phyloP scores from a whole-genome alignment of 2,329 filamentous ascomycete species.

The Fusarium sp. region DNA sequence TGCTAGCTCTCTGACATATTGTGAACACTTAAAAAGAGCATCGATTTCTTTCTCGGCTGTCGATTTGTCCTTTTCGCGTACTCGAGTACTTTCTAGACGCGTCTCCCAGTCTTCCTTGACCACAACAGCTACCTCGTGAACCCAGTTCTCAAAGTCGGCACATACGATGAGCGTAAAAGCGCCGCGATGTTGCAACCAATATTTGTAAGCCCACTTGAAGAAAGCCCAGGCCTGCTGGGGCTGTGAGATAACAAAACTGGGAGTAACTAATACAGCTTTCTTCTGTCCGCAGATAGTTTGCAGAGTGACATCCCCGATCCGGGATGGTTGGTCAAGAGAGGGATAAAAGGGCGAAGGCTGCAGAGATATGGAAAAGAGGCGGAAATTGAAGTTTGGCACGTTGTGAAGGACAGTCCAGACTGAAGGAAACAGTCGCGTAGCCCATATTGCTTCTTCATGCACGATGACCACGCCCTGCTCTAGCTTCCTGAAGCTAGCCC shows the following conservation, averaged over 20 bases:
- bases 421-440: conserved; percentile 52
- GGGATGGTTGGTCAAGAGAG: not conserved
- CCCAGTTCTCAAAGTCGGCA: conserved; percentile 43
- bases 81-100: not conserved
- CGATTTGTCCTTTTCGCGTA: not conserved
- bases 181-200: conserved; percentile 19
- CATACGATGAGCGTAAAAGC: conserved; percentile 45
- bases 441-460: conserved; percentile 54
- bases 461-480: conserved; percentile 52
- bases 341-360: conserved; percentile 28
- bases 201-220: conserved; percentile 49
- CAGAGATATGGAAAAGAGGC: conserved; percentile 51
- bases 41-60: conserved; percentile 17
- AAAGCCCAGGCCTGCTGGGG: conserved; percentile 48
- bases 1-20: conserved; percentile 31
- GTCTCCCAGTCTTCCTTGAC: conserved; percentile 10
- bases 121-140: conserved; percentile 41
- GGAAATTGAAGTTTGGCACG: conserved; percentile 47
- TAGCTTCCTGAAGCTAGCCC: conserved; percentile 54
- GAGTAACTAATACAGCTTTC: conserved; percentile 51
- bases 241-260: conserved; percentile 53
- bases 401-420: conserved; percentile 48
- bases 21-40: conserved; percentile 37
- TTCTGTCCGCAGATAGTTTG: conserved; percentile 46
- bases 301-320: conserved; percentile 40